Conservation (phyloP, 2,329 filamentous ascomycete species). For the Paraphaeosphaeria sporulosa region DNA sequence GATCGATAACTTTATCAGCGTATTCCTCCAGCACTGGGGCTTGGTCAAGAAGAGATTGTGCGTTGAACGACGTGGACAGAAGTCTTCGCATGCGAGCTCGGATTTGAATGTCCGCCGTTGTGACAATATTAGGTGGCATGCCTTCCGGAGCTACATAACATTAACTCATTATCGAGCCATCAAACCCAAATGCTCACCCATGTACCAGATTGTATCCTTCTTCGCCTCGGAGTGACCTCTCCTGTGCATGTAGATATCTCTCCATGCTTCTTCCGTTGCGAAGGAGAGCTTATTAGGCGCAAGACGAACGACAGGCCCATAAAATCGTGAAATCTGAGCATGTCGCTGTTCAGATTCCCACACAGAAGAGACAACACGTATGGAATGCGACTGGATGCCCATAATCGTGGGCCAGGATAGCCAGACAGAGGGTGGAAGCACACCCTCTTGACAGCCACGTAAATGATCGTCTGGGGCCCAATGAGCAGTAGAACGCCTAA, state of each 20-base stretch:
- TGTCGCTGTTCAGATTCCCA: not conserved
- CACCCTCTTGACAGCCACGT: no score
- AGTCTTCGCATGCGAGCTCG: conserved; percentile 19
- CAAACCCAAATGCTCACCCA: conserved; percentile 1
- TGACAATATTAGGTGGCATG: conserved; percentile 22
- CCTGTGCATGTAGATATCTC: conserved; percentile 14
- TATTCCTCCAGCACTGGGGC: conserved; percentile 5
- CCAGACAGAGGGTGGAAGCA: conserved; percentile 12
- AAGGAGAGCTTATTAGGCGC: conserved; percentile 19
- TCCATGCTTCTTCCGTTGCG: conserved; percentile 10
- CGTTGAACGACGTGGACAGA: conserved; percentile 13
- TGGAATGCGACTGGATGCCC: conserved; percentile 7
- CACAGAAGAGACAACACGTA: conserved; percentile 8
- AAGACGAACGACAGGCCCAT: conserved; percentile 13
- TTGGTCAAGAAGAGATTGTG: conserved; percentile 12
- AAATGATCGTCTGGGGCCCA: no score
- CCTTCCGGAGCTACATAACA: conserved; percentile 15
- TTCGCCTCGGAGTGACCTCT: conserved; percentile 8
- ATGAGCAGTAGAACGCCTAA: no score
- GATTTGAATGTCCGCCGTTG: conserved; percentile 15
- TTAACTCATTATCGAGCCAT: not conserved
- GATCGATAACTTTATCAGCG: conserved; percentile 11
- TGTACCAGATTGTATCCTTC: conserved; percentile 15
- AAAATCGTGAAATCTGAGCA: conserved; percentile 9
- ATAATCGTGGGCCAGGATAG: conserved; percentile 14